Base-by-base conservation (phyloP, 371 early-diverging fungal genomes). In the Fennellomyces sp. region DNA sequence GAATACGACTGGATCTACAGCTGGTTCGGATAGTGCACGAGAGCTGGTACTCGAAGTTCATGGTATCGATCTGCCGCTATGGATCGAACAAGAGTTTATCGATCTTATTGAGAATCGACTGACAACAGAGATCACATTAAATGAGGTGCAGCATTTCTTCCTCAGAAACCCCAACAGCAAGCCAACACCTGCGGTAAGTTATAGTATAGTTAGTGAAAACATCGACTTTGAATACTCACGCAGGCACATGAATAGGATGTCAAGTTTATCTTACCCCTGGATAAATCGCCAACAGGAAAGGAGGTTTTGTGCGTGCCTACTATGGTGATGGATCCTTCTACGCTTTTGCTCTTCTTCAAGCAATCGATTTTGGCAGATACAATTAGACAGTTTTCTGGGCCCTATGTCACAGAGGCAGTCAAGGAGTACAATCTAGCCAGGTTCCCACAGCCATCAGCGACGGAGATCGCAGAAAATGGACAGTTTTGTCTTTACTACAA, bases 11-110 rank as follows among this genome's bases (percentile, higher is more conserved):
- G 35, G 17, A 33, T 29, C 50, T 6, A 41, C 31, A 4, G 1
- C 5, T 25, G 27, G 26, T 15, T 26, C 45, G 7, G 51, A 42
- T 29, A 41, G 28, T 13, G 6, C 21, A 8, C 56, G 87, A 21
- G 84, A 84, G 42, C 65, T 94, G 3, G 82, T 86, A 10, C 58
- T 94, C 3, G 82, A 90, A 47, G 89, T 94, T 5, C 87, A 80
- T 69, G 94, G 95, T 2, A 70, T 94, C 11, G 87, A 91, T 25
- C 52, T 69, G 5, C 92, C 93, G 2, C 50, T 61, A 12, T 80
- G 80, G 80, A 84, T 92, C 19, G 88, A 88, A 7, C 76, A 73
- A 31, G 90, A 92, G 33, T 83, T 94, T 64, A 80, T 88, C 8
- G 66, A 70, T 21, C 62, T 90, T 63, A 76, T 94, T 31, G 88